phyloP scores from a whole-genome alignment of 73 alveolate species.

The Paramecium primaurelia region DNA sequence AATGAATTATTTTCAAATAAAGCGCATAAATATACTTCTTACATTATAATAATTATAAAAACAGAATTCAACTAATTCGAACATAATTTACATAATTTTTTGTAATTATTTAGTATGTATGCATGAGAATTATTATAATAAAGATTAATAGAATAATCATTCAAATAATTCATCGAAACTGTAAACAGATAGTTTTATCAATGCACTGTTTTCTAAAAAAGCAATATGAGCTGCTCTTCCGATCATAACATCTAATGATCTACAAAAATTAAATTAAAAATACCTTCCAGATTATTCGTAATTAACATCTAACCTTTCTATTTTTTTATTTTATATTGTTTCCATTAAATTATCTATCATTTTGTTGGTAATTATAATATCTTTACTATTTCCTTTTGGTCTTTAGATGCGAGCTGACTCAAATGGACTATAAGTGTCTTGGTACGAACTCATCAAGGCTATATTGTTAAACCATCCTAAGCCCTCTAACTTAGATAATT shows the following conservation, averaged over 20 bases:
- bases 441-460: conserved; percentile 79
- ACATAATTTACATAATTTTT: background rate
- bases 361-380: background rate
- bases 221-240: conserved; percentile 99
- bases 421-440: conserved; percentile 97
- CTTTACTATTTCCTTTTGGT: background rate
- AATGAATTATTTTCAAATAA: background rate
- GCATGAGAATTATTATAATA: background rate
- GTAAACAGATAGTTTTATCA: conserved; percentile 84
- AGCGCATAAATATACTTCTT: conserved; percentile 23
- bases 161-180: conserved; percentile 82
- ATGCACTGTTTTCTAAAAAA: conserved; percentile 95
- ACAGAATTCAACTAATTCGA: background rate
- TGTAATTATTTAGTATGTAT: background rate
- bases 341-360: conserved; percentile 14
- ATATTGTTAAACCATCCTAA: conserved; percentile 92
- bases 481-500: conserved; percentile 79
- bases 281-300: conserved; percentile 59
- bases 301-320: conserved; percentile 56
- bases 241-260: conserved; percentile 91
- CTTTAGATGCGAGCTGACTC: conserved; percentile 95
- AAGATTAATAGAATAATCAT: conserved; percentile 51
- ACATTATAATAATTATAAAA: background rate
- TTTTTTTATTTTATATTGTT: background rate
- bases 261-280: background rate